A percentile compares a stretch with the other conserved stretches of the same genome.
Conservation (phyloP, 805 yeast genomes). For the Candida pseudoglaebosa region DNA sequence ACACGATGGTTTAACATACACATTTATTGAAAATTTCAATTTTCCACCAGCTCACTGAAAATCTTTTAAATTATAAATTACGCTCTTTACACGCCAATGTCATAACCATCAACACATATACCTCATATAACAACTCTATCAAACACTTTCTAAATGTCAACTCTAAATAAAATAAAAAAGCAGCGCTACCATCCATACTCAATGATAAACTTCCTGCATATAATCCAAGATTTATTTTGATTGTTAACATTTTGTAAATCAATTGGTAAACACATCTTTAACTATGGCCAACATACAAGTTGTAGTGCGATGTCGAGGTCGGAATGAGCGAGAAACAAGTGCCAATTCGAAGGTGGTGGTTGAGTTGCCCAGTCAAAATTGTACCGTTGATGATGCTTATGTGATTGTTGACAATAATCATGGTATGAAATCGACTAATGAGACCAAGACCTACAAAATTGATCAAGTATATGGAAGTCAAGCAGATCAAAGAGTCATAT, state of each 20-base stretch:
- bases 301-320: slow-evolving; percentile 52
- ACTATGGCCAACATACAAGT: slow-evolving; percentile 44
- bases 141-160: neutral
- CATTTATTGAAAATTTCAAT: no score
- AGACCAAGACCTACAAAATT: slow-evolving; percentile 53
- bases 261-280: no score
- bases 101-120: neutral
- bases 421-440: slow-evolving; percentile 2
- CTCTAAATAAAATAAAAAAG: neutral
- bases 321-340: slow-evolving; percentile 41
- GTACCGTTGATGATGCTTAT: slow-evolving; percentile 21
- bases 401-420: slow-evolving; percentile 11
- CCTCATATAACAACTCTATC: neutral
- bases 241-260: neutral
- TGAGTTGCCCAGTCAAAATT: slow-evolving; percentile 37
- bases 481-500: slow-evolving; percentile 66
- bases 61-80: no score
- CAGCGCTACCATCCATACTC: neutral
- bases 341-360: slow-evolving; percentile 47
- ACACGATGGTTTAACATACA: no score
- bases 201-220: no score
- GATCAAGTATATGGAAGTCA: slow-evolving; percentile 83
- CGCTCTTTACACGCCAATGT: no score
- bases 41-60: no score
- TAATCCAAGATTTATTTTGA: no score